These are phyloP conservation scores for Kwoniella pini DNA, from an alignment of 768 basidiomycete genomes.

Conservation along the genomic window DNA sequence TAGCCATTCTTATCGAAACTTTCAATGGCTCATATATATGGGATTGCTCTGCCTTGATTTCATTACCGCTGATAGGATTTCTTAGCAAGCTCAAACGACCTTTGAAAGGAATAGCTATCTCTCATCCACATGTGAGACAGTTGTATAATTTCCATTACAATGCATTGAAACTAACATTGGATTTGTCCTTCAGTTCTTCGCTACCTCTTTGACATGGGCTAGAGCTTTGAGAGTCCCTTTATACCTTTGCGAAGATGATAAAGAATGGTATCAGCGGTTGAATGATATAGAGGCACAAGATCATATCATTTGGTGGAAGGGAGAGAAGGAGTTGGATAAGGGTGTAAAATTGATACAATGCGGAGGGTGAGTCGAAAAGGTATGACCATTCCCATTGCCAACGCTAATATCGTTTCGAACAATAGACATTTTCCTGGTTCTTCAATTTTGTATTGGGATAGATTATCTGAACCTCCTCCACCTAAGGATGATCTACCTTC, in stretches of 20 bases:
- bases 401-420: neutral
- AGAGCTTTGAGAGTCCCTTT: conserved; percentile 45
- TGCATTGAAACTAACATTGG: neutral
- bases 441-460: conserved; percentile 48
- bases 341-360: conserved; percentile 47
- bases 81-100: conserved; percentile 32
- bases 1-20: conserved; percentile 51
- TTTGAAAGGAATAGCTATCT: conserved; percentile 50
- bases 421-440: conserved; percentile 52
- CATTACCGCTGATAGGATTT: conserved; percentile 30
- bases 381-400: no score
- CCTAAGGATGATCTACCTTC: conserved; percentile 28
- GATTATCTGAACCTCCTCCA: conserved; percentile 39
- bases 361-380: conserved; percentile 44
- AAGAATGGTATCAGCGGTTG: conserved; percentile 47
- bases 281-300: conserved; percentile 30
- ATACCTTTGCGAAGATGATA: conserved; percentile 43
- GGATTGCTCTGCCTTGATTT: conserved; percentile 50
- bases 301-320: conserved; percentile 41
- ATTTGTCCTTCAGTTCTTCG: conserved; percentile 42
- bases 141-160: neutral
- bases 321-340: conserved; percentile 26
- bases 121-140: conserved; percentile 50
- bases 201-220: conserved; percentile 51
- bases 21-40: conserved; percentile 48